Evolutionary conservation across 2,329 filamentous ascomycete species (phyloP).

Genomic region (Xylariaceae sp.): DNA sequence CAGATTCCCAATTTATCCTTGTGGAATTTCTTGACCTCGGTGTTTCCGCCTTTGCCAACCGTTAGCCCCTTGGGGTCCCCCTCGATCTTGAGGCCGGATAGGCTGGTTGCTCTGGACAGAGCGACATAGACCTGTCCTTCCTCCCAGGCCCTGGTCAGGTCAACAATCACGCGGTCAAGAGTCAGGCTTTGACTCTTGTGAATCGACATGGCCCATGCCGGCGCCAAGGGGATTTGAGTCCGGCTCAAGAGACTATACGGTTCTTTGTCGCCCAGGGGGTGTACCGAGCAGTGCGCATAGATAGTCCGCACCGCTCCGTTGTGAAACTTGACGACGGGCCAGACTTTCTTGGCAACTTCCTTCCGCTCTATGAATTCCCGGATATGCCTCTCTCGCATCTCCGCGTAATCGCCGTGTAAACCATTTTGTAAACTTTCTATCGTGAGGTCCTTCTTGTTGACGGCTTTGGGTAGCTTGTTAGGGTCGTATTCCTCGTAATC

Average conservation of each 20-base stretch:
- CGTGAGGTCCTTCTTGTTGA: slow-evolving; percentile 19
- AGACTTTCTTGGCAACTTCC: slow-evolving; percentile 33
- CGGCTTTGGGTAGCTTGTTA: slow-evolving; percentile 27
- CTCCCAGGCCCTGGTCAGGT: slow-evolving; percentile 50
- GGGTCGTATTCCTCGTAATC: slow-evolving; percentile 39
- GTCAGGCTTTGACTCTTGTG: slow-evolving; percentile 63
- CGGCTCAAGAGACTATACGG: slow-evolving; percentile 48
- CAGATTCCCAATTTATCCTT: slow-evolving; percentile 33
- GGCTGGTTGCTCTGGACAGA: slow-evolving; percentile 51
- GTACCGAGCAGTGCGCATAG: slow-evolving; percentile 47
- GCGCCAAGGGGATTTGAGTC: slow-evolving; percentile 57
- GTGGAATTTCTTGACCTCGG: slow-evolving; percentile 35
- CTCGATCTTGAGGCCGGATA: slow-evolving; percentile 45
- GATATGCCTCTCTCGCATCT: slow-evolving; percentile 37
- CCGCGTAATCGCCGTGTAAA: slow-evolving; percentile 38
- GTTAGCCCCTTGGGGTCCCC: slow-evolving; percentile 30
- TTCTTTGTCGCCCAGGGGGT: slow-evolving; percentile 41
- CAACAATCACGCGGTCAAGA: slow-evolving; percentile 53
- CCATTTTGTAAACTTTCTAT: slow-evolving; percentile 1
- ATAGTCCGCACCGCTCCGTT: slow-evolving; percentile 45
- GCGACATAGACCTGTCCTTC: slow-evolving; percentile 60
- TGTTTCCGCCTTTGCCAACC: slow-evolving; percentile 33
- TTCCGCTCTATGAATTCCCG: slow-evolving; percentile 36
- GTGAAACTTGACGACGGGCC: slow-evolving; percentile 52
- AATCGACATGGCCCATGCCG: slow-evolving; percentile 60